phyloP scores from a whole-genome alignment of 1,139 yeast species.

The Taphrina confusa region DNA sequence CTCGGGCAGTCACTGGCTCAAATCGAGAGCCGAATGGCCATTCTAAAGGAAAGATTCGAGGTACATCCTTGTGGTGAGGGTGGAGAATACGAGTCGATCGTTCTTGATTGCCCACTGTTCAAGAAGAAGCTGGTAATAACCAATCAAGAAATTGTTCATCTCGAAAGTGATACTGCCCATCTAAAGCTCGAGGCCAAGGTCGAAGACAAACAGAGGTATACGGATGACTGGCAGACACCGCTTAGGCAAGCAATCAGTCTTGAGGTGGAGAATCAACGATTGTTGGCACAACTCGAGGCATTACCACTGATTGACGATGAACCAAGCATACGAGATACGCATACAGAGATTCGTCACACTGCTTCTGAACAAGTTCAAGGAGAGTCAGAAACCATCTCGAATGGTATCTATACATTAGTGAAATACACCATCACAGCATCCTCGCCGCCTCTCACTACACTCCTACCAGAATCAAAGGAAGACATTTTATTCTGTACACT shows the following conservation, averaged over 20 bases:
- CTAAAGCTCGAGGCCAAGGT: slow-evolving; percentile 52
- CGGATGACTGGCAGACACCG: slow-evolving; percentile 37
- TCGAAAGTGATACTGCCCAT: slow-evolving; percentile 67
- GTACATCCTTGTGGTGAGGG: slow-evolving; percentile 98
- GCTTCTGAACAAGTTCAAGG: too few relatives aligned
- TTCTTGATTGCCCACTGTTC: slow-evolving; percentile 85
- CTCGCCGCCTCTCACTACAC: slow-evolving; percentile 36
- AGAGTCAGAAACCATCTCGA: not conserved
- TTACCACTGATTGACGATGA: not conserved
- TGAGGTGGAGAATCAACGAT: not conserved
- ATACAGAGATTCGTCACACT: not conserved
- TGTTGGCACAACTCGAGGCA: not conserved
- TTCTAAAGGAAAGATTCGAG: slow-evolving; percentile 65
- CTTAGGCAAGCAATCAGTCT: not conserved
- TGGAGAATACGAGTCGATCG: slow-evolving; percentile 93
- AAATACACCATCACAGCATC: not conserved
- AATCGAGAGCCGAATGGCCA: slow-evolving; percentile 60
- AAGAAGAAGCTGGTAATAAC: slow-evolving; percentile 55
- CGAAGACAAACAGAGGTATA: slow-evolving; percentile 47
- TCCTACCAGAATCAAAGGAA: slow-evolving; percentile 39
- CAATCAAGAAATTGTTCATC: slow-evolving; percentile 52
- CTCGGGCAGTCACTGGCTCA: slow-evolving; percentile 68
- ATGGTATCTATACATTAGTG: not conserved
- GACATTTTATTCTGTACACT: slow-evolving; percentile 61
- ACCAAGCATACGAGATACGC: not conserved